Base-by-base conservation (phyloP, 306 rosid species). In the Arachis stenosperma region DNA sequence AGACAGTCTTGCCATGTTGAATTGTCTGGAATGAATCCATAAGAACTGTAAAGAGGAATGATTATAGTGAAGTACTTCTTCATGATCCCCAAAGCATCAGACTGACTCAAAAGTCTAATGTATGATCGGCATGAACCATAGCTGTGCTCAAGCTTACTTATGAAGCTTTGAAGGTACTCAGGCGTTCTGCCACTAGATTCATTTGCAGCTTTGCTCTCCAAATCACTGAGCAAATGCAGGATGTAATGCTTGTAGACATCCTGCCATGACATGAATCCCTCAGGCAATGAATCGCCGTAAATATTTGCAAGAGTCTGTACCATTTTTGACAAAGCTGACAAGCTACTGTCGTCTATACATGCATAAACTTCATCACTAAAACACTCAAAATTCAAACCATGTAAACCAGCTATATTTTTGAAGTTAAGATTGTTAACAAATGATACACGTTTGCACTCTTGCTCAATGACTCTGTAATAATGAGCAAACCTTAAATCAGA, bases 1-100 rank as follows among this genome's bases (percentile, higher is more conserved):
- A 95, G 96, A 81, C 96, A 88, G 48, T 91, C 97, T 84, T 95
- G 98, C 96, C 95, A 95, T n/a, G 86, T 71, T 22, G 99, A 91
- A 86, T 84, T 80, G 77, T 95, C 99, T 7, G 97, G 98, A 46
- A 84, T 65, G 69, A 77, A 83, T 77, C 82, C 93, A 30, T 68
- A 82, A 56, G 90, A 85, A 63, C 82, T 60, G 79, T 65, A 80
- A 51, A 91, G 86, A 60, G 98, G 92, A 66, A 87, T 48, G 44
- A 87, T 84, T 75, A 84, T 67, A 48, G 84, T 81, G 76, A 91
- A 82, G 85, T 86, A 86, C 91, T 78, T 89, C 83, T 88, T 91
- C 89, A 90, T 86, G 64, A 85, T 78, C 61, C 81, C 87, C 86
- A 90, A 75, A 79, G 97, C 96, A 87, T 95, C 97, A 66, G 86